Evolutionary conservation across 257 asterid genomes (phyloP).

Genomic region (Ballota nigra): DNA sequence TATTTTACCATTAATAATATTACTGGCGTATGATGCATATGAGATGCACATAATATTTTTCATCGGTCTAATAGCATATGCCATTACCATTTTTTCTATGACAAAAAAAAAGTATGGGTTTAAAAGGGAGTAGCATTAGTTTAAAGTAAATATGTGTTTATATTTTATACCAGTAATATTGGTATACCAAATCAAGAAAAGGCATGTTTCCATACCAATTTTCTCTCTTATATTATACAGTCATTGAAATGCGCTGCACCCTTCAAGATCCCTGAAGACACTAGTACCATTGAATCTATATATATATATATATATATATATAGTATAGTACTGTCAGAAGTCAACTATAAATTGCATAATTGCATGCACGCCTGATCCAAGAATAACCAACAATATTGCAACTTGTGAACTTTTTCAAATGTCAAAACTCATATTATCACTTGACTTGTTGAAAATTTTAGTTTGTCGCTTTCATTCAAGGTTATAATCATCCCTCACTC

Average conservation of each 20-base stretch:
- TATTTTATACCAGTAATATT: constrained; percentile 15
- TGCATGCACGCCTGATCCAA: constrained; percentile 24
- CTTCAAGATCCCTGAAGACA: constrained; percentile 29
- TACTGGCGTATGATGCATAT: too few relatives aligned
- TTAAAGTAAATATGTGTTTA: neutral
- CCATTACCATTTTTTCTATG: too few relatives aligned
- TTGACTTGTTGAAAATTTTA: neutral
- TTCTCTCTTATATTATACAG: neutral
- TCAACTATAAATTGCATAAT: constrained; percentile 25
- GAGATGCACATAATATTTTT: too few relatives aligned
- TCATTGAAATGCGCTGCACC: constrained; percentile 1
- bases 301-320: neutral
- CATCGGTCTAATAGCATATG: too few relatives aligned
- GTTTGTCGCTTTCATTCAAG: constrained; percentile 24
- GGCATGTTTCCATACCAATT: constrained; percentile 14
- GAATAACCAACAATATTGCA: neutral
- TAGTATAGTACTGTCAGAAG: neutral
- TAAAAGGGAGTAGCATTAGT: neutral
- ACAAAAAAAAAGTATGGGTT: neutral
- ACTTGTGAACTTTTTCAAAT: constrained; percentile 16
- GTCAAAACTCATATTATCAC: neutral
- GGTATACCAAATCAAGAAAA: constrained; percentile 23
- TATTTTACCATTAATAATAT: too few relatives aligned
- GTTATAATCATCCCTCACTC: neutral
- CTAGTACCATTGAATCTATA: neutral